These are phyloP conservation scores for Mucor indicus DNA, from an alignment of 371 early-diverging fungal species.

Conservation along the genomic window DNA sequence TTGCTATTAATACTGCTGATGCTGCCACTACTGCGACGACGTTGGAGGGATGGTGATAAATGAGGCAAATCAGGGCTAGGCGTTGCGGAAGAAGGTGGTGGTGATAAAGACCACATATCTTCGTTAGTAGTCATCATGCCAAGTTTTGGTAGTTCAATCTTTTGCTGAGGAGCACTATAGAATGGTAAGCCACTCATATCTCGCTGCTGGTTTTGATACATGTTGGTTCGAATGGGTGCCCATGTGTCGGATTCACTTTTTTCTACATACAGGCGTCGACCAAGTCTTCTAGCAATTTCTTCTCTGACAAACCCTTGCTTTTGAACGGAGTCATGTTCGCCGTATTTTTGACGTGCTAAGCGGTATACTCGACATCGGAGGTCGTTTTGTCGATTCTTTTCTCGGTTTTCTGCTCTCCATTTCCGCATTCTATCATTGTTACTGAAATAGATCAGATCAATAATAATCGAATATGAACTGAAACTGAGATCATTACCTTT, in stretches of 20 bases:
- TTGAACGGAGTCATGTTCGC: constrained; percentile 52
- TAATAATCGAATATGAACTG: not conserved
- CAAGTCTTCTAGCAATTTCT: constrained; percentile 53
- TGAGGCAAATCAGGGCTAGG: constrained; percentile 32
- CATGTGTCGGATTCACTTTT: not conserved
- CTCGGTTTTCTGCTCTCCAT: constrained; percentile 63
- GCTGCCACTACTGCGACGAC: constrained; percentile 42
- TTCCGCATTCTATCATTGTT: constrained; percentile 53
- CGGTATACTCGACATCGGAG: constrained; percentile 70
- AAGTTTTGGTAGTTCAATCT: constrained; percentile 43
- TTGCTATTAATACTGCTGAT: constrained; percentile 27
- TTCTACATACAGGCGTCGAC: constrained; percentile 26
- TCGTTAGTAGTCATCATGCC: constrained; percentile 1
- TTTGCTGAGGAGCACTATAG: constrained; percentile 42
- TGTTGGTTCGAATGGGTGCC: not conserved
- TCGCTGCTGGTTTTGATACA: not conserved
- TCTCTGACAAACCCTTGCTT: constrained; percentile 62
- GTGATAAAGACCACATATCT: constrained; percentile 6
- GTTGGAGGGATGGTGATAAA: constrained; percentile 33
- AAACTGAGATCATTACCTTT: constrained; percentile 19
- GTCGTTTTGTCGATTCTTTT: constrained; percentile 67
- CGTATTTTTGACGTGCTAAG: constrained; percentile 62
- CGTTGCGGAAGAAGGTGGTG: constrained; percentile 11
- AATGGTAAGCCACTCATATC: constrained; percentile 35
- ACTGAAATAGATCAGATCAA: constrained; percentile 17